These are phyloP conservation scores for Carallia brachiata DNA, from an alignment of 345 rosid genomes.

Conservation along the genomic window DNA sequence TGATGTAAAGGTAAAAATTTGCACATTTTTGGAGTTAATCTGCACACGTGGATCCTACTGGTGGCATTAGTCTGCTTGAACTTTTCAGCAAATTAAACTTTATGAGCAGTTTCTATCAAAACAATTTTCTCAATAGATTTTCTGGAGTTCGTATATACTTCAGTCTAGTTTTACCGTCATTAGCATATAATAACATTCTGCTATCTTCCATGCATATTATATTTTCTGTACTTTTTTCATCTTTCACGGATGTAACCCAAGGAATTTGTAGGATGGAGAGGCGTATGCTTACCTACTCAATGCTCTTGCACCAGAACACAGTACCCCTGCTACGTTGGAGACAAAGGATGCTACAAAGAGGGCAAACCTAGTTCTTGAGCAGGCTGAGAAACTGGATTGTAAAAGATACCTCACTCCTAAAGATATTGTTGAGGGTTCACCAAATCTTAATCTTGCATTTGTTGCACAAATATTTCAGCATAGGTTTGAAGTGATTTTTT, in stretches of 20 bases:
- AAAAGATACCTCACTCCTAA: conserved; percentile 75
- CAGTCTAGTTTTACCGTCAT: background rate
- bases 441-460: conserved; percentile 96
- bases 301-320: conserved; percentile 89
- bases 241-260: conserved; percentile 9
- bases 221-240: background rate
- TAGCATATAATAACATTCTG: background rate
- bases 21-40: background rate
- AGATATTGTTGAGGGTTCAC: conserved; percentile 93
- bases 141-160: background rate
- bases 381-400: conserved; percentile 97
- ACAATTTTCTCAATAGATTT: background rate
- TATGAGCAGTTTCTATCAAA: background rate
- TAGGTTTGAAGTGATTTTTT: conserved; percentile 43
- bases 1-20: conserved; percentile 78
- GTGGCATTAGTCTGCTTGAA: background rate
- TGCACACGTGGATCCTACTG: conserved; percentile 12
- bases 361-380: conserved; percentile 80
- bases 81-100: background rate
- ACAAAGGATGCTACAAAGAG: conserved; percentile 64
- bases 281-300: conserved; percentile 91
- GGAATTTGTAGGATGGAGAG: conserved; percentile 78
- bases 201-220: background rate
- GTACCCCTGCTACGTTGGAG: conserved; percentile 48
- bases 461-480: conserved; percentile 95